phyloP scores from a whole-genome alignment of 2,329 filamentous ascomycete species.

The Exophiala alcalophila region DNA sequence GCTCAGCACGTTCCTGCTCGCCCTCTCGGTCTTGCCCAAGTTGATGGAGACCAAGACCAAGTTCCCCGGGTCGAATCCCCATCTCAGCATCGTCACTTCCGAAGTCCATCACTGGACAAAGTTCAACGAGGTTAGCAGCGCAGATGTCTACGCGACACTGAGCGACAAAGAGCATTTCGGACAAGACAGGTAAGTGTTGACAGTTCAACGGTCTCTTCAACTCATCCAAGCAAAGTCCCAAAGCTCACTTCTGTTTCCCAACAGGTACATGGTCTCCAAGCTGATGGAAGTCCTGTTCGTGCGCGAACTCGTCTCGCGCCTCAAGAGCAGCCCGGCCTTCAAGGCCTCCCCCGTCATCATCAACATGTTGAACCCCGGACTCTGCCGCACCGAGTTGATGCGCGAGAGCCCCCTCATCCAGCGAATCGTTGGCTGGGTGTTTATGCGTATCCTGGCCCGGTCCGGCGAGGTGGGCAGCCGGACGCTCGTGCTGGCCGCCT shows the following conservation, averaged over 20 bases:
- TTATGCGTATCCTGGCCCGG: constrained; percentile 18
- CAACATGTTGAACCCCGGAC: constrained; percentile 31
- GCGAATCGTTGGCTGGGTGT: no score
- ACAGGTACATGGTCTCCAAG: constrained; percentile 26
- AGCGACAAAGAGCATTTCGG: constrained; percentile 19
- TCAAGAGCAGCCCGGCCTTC: constrained; percentile 4
- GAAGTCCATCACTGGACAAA: constrained; percentile 29
- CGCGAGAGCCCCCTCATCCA: background rate
- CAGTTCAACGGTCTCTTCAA: no score
- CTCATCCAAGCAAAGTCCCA: no score
- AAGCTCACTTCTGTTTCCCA: background rate
- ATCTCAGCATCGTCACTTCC: constrained; percentile 28
- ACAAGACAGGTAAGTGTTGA: constrained; percentile 6
- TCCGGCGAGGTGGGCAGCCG: constrained; percentile 27
- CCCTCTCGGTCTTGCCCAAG: constrained; percentile 28
- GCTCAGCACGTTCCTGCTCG: constrained; percentile 31
- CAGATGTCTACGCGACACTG: constrained; percentile 21
- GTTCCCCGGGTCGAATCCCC: constrained; percentile 18
- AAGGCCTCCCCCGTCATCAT: constrained; percentile 22
- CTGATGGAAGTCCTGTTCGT: constrained; percentile 28
- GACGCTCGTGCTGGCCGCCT: constrained; percentile 27
- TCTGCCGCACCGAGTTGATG: constrained; percentile 26
- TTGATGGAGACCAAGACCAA: constrained; percentile 26
- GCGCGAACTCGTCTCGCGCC: constrained; percentile 23
- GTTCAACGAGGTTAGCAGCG: constrained; percentile 23